Conservation (phyloP, 2,329 filamentous ascomycete species). For the Trichoderma afroharzianum region DNA sequence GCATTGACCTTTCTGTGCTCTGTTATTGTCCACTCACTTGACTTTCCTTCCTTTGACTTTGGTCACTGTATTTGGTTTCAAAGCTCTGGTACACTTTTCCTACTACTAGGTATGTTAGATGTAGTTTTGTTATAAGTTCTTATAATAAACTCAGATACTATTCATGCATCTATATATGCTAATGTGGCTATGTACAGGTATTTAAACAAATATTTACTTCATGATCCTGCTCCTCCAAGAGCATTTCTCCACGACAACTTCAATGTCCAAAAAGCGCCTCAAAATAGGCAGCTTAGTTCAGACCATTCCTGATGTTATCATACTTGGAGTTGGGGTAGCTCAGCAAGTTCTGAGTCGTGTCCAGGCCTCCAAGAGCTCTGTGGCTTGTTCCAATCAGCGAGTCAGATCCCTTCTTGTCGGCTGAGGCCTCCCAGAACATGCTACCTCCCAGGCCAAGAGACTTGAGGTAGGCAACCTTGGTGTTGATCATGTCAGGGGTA, state of each 20-base stretch:
- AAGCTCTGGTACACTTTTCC: too few species aligned
- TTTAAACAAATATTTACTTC: slow-evolving; percentile 1
- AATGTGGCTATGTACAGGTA: slow-evolving; percentile 6
- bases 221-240: not conserved
- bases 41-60: not conserved
- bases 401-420: slow-evolving; percentile 56
- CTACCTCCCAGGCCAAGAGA: slow-evolving; percentile 62
- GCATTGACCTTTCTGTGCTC: not conserved
- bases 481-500: slow-evolving; percentile 54
- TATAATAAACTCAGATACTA: not conserved
- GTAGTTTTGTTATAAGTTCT: not conserved
- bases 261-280: not conserved
- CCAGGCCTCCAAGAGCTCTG: slow-evolving; percentile 40
- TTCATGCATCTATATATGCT: not conserved
- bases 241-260: not conserved
- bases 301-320: slow-evolving; percentile 45
- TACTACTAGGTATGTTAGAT: too few species aligned
- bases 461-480: slow-evolving; percentile 65
- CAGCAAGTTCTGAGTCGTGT: slow-evolving; percentile 47
- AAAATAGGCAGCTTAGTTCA: slow-evolving; percentile 19
- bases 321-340: slow-evolving; percentile 53
- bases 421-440: slow-evolving; percentile 84
- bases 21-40: not conserved
- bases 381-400: slow-evolving; percentile 57
- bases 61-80: too few species aligned